Base-by-base conservation (phyloP, 2,329 filamentous ascomycete species). In the Botrytis medusae region DNA sequence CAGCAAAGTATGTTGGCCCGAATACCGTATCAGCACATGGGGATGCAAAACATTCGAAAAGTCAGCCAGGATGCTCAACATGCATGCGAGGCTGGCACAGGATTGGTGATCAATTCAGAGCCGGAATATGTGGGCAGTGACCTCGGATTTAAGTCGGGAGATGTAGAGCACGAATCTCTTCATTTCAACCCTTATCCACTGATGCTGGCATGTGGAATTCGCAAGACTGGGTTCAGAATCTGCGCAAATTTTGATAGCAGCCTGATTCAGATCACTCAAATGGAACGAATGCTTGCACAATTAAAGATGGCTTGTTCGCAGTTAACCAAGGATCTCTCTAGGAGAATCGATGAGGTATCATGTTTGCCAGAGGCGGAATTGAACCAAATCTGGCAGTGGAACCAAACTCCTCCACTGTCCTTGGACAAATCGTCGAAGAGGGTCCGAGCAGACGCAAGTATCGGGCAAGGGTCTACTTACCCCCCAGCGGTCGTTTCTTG, bases 161-260 rank as follows among this genome's bases (percentile, higher is more conserved):
- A 83, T 72, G 80, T 81, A 14, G 77, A 74, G 18, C 75, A 73
- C 5, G 77, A 79, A 64, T 77, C 76, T 2, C 74, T 79, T 67
- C 83, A 84, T 73, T 85, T 85, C 77, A 86, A 85, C 71, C 82
- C 84, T 0, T 86, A 87, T 74, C 83, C 85, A 7, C 80, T 86
- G 2, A 87, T 86, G 85, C 74, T 86, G 34, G 85, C 81, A 4
- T 86, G 81, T 76, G 83, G 83, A 8, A 82, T 86, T 9, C 79
- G 80, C 34, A 83, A 83, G 73, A 81, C 76, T 10, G 84, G 84
- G 1, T 83, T 86, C 72, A 78, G 83, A 72, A 81, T 85, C 18
- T 83, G 82, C 34, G 84, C 84, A 2, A 85, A 81, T 75, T 85
- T 85, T 54, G 84, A 85, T 61, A 81, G 76, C 70, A 80, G 77